Percentiles rank a stretch among this genome's conserved stretches.
Conservation (phyloP, 2,329 filamentous ascomycete genomes). For the Cadophora luteo-olivacea region DNA sequence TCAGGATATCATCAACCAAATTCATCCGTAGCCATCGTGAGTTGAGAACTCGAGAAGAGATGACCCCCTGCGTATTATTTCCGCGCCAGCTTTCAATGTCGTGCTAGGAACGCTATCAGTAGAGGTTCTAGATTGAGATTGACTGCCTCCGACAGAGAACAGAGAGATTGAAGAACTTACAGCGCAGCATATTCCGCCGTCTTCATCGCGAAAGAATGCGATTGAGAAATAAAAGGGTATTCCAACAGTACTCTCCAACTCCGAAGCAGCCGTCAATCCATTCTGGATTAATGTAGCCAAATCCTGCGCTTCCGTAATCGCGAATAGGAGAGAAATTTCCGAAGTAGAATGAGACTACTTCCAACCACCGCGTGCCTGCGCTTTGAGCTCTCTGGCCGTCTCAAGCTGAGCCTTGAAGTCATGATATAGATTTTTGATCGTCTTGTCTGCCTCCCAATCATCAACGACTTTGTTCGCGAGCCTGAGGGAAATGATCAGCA, state of each 20-base stretch:
- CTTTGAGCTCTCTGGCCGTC: constrained; percentile 48
- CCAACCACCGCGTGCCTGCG: constrained; percentile 25
- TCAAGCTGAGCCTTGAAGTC: constrained; percentile 70
- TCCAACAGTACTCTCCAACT: constrained; percentile 1
- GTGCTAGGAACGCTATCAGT: too few species aligned
- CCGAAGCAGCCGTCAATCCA: background rate
- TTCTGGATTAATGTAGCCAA: background rate
- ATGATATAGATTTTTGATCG: constrained; percentile 66
- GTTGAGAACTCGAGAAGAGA: too few species aligned
- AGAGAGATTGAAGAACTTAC: background rate
- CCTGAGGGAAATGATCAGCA: background rate
- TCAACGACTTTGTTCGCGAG: constrained; percentile 67
- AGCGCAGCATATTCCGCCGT: background rate
- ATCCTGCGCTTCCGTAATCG: background rate
- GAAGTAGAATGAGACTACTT: constrained; percentile 11
- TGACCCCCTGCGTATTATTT: too few species aligned
- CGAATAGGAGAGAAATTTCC: too few species aligned
- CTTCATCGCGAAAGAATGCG: background rate
- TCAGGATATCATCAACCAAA: too few species aligned
- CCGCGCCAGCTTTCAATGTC: too few species aligned
- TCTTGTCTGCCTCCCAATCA: constrained; percentile 63
- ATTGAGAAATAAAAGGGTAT: background rate
- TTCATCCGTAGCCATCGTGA: too few species aligned
- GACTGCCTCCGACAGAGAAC: too few species aligned
- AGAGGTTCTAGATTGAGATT: too few species aligned